Conservation (phyloP, 202 grass and related monocot species). For the Setaria italica region DNA sequence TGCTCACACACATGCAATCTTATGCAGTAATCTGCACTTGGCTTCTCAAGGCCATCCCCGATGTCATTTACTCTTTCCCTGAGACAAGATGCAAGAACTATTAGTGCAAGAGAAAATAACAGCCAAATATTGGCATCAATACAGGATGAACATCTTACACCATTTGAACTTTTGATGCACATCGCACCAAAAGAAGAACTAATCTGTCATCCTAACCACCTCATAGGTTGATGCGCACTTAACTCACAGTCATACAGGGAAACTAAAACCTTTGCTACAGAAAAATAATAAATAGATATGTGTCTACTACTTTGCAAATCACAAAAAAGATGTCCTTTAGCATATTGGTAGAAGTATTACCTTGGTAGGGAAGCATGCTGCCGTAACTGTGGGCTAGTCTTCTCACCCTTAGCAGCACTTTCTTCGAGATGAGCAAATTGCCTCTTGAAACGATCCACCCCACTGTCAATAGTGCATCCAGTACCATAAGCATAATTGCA, state of each 20-base stretch:
- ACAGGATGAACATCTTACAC: background rate
- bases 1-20: conserved; percentile 59
- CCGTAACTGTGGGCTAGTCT: conserved; percentile 60
- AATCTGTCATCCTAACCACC: background rate
- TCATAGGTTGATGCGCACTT: background rate
- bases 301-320: conserved; percentile 6
- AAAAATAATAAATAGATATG: background rate
- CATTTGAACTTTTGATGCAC: conserved; percentile 5
- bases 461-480: conserved; percentile 61
- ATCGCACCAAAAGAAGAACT: conserved; percentile 17
- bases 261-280: conserved; percentile 18
- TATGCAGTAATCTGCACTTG: conserved; percentile 62
- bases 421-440: conserved; percentile 97
- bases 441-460: conserved; percentile 93
- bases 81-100: conserved; percentile 34
- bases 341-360: conserved; percentile 46
- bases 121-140: conserved; percentile 4
- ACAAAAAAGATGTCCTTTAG: conserved; percentile 8
- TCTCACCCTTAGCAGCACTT: conserved; percentile 71
- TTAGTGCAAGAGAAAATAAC: conserved; percentile 33
- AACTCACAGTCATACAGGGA: conserved; percentile 20
- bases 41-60: conserved; percentile 51
- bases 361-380: conserved; percentile 91
- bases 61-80: conserved; percentile 73
- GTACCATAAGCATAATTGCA: conserved; percentile 28